A percentile compares a stretch with the other conserved stretches of the same genome.
phyloP scores from a whole-genome alignment of 371 early-diverging fungal species.

The Coemansia sp. region DNA sequence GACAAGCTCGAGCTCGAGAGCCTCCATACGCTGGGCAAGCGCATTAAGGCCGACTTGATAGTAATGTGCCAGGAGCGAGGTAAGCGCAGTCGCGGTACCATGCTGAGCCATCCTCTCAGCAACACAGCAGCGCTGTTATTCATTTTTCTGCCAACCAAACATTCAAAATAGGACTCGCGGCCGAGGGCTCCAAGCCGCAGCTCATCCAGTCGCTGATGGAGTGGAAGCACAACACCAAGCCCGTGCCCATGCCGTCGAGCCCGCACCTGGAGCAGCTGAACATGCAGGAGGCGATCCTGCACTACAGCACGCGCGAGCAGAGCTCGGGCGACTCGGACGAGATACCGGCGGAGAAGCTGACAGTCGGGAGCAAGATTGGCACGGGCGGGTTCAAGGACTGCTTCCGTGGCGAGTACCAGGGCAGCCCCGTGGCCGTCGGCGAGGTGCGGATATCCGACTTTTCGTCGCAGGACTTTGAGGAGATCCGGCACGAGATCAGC shows the following conservation, averaged over 20 bases:
- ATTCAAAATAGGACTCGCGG: slow-evolving; percentile 54
- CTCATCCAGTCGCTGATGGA: slow-evolving; percentile 62
- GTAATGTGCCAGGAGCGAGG: slow-evolving; percentile 74
- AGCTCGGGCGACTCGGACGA: slow-evolving; percentile 54
- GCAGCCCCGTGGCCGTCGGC: slow-evolving; percentile 71
- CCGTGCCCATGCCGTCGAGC: slow-evolving; percentile 69
- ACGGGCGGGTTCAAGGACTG: slow-evolving; percentile 84
- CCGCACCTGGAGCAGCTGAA: slow-evolving; percentile 61
- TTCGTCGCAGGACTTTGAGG: slow-evolving; percentile 66
- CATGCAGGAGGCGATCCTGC: slow-evolving; percentile 49
- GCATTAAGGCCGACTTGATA: slow-evolving; percentile 68
- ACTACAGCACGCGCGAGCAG: slow-evolving; percentile 51
- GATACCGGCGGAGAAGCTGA: slow-evolving; percentile 61
- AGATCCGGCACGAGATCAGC: slow-evolving; percentile 74
- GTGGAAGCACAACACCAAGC: slow-evolving; percentile 66
- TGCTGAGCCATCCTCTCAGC: neutral
- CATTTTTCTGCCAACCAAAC: neutral
- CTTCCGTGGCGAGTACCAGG: slow-evolving; percentile 63
- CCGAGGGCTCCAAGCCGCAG: slow-evolving; percentile 63
- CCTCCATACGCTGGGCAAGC: slow-evolving; percentile 55
- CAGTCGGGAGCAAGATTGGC: slow-evolving; percentile 64
- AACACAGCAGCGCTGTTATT: too few relatives aligned
- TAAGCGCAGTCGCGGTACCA: slow-evolving; percentile 31
- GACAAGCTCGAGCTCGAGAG: slow-evolving; percentile 57
- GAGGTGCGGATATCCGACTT: slow-evolving; percentile 67